Evolutionary conservation across 371 early-diverging fungal species (phyloP), one percentile per base, ranked within the genome.

Genomic region (Syncephalis fuscata): DNA sequence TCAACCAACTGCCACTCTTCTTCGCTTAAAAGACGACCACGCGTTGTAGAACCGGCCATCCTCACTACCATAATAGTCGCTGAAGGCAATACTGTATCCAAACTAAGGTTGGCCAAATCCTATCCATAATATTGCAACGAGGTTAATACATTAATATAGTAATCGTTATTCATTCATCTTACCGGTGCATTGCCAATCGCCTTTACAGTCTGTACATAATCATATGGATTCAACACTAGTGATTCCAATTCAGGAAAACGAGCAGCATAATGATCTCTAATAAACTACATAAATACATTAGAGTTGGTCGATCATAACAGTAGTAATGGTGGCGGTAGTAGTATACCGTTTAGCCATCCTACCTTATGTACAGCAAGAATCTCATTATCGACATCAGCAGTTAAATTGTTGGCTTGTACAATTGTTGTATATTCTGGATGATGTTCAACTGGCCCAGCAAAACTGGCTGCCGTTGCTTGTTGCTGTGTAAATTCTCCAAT

Each of bases 171-270:
- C 11, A 32, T 32, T 7, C 11, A 4, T 32, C 49, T n/a, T 59
- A 67, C 67, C 52, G 59, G 61, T 45, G 79, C 72, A 44, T 81
- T 79, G 17, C 82, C 93, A 46, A 96, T 88, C 1, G 77, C 67
- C 58, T 84, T 79, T 8, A 94, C 90, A 0, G 90, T 78, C 8
- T 79, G 73, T 7, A 88, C 85, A 66, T 92, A 96, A 49, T 90
- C 92, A 16, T 87, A 53, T 1, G 95, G 82, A 52, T 83, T 83
- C 9, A 74, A 74, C 3, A 96, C 80, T 23, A 94, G 71, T 8
- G 78, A 70, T 59, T 92, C 91, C 5, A 96, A 75, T 55, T 92
- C 97, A 0, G 92, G 90, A 53, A 94, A 94, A 38, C 80, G 74
- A 17, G 73, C 61, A 23, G 78, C 80, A 64, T 92, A 96, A 48